Base-by-base conservation (phyloP, 805 yeast genomes). In the Yamadazyma laniorum region DNA sequence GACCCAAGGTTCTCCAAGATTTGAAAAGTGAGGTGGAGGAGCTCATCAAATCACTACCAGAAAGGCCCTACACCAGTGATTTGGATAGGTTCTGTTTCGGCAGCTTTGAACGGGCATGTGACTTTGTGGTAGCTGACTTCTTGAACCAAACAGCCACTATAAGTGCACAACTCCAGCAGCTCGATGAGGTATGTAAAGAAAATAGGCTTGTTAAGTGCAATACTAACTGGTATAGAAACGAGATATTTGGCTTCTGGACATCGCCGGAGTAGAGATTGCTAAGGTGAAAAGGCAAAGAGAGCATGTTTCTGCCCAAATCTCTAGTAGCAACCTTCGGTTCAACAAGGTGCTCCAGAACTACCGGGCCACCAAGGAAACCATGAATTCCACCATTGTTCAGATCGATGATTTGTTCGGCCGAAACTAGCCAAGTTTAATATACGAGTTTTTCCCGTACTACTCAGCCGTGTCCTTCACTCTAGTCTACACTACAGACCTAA, bases 111-210 rank as follows among this genome's bases (percentile, higher is more conserved):
- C n/a, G 16, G 18, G 31, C 31, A 15, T 28, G 31, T 28, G 31
- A 28, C 11, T 28, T 14, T 15, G 31, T 12, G 9, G 12, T 14
- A 5, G 6, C 13, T 6, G 18, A n/a, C 12, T 28, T n/a, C 18
- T 16, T 7, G 9, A 15, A n/a, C 6, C 18, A 28, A 16, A 6
- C 16, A 18, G 31, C 13, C 12, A n/a, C 6, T 8, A 6, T 26
- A n/a, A 13, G 7, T 6, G 13, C 15, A 6, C 15, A 26, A n/a
- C 6, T 13, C 29, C 7, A 26, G 6, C 7, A 26, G 29, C 29
- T 26, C 12, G 29, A 26, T n/a, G 29, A 26, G 13, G 29, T n/a
- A 26, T n/a, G 29, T 26, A 26, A 8, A 26, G n/a, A n/a, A n/a
- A n/a, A n/a, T n/a, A n/a, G n/a, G n/a, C n/a, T n/a, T n/a, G n/a